phyloP scores from a whole-genome alignment of 1,284 basidiomycete genomes.

The Puccinia triticina region DNA sequence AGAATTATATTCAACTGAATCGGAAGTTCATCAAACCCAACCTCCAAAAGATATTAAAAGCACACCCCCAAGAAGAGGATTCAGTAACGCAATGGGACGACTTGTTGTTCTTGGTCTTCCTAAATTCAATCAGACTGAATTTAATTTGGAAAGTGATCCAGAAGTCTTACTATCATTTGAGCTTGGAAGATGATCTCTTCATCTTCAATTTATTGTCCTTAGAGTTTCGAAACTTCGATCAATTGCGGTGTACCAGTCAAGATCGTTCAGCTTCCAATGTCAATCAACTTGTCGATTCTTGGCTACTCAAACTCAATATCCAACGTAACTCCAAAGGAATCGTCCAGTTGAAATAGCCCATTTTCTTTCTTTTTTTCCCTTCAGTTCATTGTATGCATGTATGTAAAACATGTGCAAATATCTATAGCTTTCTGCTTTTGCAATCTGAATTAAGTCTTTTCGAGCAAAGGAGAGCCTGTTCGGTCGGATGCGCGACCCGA shows the following conservation, averaged over 20 bases:
- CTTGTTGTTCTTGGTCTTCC: not conserved
- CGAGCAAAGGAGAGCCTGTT: too few species aligned
- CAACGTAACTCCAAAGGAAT: conserved; percentile 22
- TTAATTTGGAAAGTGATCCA: conserved; percentile 16
- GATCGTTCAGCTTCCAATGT: not conserved
- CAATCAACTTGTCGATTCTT: conserved; percentile 9
- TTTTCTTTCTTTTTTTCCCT: not conserved
- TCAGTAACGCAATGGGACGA: conserved; percentile 17
- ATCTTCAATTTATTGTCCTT: conserved; percentile 24
- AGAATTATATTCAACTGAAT: conserved; percentile 24
- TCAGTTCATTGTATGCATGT: not conserved
- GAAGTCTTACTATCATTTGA: conserved; percentile 20
- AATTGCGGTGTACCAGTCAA: not conserved
- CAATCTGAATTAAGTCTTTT: too few species aligned
- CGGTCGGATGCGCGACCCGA: too few species aligned
- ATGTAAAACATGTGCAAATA: not conserved
- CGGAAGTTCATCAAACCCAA: conserved; percentile 26
- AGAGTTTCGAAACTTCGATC: not conserved
- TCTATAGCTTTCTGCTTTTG: too few species aligned
- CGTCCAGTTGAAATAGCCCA: conserved; percentile 9
- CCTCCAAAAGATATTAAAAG: not conserved
- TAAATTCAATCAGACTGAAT: not conserved
- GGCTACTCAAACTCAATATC: conserved; percentile 9
- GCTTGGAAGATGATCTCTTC: conserved; percentile 15
- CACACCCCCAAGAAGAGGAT: not conserved